Conservation (phyloP, 2,329 filamentous ascomycete genomes). For the Microsporum canis region DNA sequence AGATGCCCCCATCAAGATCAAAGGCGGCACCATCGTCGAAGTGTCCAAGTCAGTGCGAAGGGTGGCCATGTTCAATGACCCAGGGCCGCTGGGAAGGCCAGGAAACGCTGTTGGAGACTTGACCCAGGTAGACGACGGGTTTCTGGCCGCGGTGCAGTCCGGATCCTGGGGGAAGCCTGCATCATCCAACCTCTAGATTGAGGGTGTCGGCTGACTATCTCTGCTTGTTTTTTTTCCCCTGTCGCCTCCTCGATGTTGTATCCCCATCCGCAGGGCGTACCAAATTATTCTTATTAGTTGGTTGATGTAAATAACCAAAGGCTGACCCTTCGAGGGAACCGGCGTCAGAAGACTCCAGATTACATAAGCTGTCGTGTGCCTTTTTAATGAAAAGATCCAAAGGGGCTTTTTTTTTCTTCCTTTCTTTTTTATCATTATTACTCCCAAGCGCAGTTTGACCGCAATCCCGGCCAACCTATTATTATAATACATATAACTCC, state of each 20-base stretch:
- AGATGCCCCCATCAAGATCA: conserved; percentile 26
- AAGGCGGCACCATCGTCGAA: conserved; percentile 45
- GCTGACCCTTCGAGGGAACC: background rate
- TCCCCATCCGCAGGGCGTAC: no score
- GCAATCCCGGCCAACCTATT: background rate
- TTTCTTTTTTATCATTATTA: background rate
- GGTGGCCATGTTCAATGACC: conserved; percentile 43
- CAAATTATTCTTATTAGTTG: no score
- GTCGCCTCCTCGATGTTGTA: background rate
- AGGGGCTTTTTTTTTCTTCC: background rate
- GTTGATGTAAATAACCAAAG: no score
- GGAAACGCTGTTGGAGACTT: conserved; percentile 40
- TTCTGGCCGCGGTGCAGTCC: conserved; percentile 38
- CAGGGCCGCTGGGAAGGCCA: conserved; percentile 37
- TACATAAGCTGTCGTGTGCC: background rate
- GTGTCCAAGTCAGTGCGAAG: conserved; percentile 43
- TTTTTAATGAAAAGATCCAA: background rate
- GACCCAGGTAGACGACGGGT: conserved; percentile 35
- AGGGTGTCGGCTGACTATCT: background rate
- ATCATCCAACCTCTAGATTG: background rate
- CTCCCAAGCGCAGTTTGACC: conserved; percentile 5
- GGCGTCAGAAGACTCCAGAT: background rate
- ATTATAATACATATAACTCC: background rate
- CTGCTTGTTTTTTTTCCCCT: background rate
- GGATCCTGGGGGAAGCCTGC: conserved; percentile 38